Evolutionary conservation across 352 stramenopile genomes (phyloP).

Genomic region (Phytophthora fragariae): DNA sequence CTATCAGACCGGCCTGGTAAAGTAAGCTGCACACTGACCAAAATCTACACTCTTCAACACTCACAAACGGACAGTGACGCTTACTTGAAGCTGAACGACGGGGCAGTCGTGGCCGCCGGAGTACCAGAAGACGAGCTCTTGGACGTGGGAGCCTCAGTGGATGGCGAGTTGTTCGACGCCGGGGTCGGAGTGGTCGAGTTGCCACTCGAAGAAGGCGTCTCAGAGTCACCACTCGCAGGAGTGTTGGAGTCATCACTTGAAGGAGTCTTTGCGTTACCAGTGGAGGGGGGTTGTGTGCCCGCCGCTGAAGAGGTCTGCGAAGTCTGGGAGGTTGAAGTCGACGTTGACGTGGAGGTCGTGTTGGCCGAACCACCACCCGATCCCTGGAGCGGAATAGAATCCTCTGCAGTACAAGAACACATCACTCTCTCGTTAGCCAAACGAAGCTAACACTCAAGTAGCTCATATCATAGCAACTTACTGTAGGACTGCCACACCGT

Average conservation of each 20-base stretch:
- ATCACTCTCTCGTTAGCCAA: neutral
- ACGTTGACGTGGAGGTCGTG: neutral
- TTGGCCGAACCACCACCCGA: neutral
- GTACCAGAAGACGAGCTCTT: neutral
- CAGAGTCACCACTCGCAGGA: neutral
- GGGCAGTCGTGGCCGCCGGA: neutral
- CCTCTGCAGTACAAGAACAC: neutral
- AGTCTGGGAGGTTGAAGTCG: neutral
- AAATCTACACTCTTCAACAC: neutral
- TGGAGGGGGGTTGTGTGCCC: neutral
- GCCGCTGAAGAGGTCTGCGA: neutral
- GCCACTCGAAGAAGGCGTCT: neutral
- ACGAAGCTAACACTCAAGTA: neutral
- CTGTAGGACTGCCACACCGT: constrained; percentile 23
- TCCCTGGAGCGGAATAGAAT: neutral
- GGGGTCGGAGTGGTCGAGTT: neutral
- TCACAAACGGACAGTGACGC: neutral
- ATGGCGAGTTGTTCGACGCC: neutral
- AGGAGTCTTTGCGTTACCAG: neutral
- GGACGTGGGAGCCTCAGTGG: neutral
- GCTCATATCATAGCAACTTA: neutral
- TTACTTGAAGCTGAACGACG: constrained; percentile 4
- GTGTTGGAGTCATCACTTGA: neutral
- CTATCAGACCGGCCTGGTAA: neutral
- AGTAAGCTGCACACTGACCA: no score